A percentile compares a stretch with the other conserved stretches of the same genome.
Evolutionary conservation across 2,329 filamentous ascomycete genomes (phyloP).

Genomic region (Cladosporium sp.): DNA sequence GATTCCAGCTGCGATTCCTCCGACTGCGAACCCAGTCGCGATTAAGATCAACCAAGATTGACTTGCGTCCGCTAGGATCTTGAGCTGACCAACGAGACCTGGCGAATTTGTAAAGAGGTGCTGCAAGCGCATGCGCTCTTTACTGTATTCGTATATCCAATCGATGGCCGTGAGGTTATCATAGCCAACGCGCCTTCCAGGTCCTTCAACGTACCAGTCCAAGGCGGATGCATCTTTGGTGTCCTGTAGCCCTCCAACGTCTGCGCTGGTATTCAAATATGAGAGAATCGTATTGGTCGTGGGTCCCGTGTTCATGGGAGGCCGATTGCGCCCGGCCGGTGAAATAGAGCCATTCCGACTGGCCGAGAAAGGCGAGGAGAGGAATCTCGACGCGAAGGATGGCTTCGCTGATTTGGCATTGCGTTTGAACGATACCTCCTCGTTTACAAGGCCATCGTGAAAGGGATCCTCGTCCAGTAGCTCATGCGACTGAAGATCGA

Average conservation of each 20-base stretch:
- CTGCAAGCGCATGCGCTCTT: slow-evolving; percentile 84
- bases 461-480: slow-evolving; percentile 30
- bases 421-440: slow-evolving; percentile 62
- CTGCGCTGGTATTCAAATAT: slow-evolving; percentile 35
- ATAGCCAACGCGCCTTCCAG: slow-evolving; percentile 84
- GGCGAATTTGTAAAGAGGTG: slow-evolving; percentile 62
- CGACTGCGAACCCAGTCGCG: slow-evolving; percentile 75
- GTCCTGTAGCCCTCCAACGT: slow-evolving; percentile 34
- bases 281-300: slow-evolving; percentile 36
- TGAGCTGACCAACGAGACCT: slow-evolving; percentile 66
- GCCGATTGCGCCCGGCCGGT: slow-evolving; percentile 13
- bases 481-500: slow-evolving; percentile 43
- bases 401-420: slow-evolving; percentile 46
- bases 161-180: slow-evolving; percentile 96
- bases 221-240: slow-evolving; percentile 39
- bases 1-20: slow-evolving; percentile 78
- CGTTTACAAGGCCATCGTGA: background rate
- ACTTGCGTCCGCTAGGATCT: slow-evolving; percentile 71
- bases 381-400: slow-evolving; percentile 40
- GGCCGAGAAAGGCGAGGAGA: slow-evolving; percentile 35
- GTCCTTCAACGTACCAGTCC: slow-evolving; percentile 89
- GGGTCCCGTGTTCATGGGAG: slow-evolving; percentile 11
- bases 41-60: slow-evolving; percentile 90
- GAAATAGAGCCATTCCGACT: slow-evolving; percentile 27
- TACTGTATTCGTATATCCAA: slow-evolving; percentile 98